Percentiles rank a stretch among this genome's conserved stretches.
Conservation (phyloP, 805 yeast species). For the Komagataella pseudopastoris region DNA sequence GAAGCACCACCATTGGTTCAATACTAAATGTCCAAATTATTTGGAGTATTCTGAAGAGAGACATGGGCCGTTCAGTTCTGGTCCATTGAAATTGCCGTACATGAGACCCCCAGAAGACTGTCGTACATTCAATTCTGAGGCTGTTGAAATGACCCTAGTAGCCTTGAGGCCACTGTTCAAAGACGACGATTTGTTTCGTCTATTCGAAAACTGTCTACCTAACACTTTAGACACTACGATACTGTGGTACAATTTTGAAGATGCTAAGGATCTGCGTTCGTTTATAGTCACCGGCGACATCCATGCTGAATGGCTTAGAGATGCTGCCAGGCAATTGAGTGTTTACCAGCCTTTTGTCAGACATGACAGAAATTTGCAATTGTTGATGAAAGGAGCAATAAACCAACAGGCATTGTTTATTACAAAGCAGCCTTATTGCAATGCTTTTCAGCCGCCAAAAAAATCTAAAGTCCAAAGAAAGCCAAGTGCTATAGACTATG, state of each 20-base stretch:
- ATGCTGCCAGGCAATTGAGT: conserved; percentile 71
- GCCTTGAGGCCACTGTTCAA: conserved; percentile 35
- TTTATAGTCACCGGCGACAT: conserved; percentile 88
- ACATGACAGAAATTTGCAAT: conserved; percentile 33
- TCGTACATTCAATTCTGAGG: conserved; percentile 53
- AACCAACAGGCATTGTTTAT: conserved; percentile 63
- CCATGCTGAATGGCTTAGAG: conserved; percentile 88
- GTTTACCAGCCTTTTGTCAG: conserved; percentile 54
- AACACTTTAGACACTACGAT: conserved; percentile 84
- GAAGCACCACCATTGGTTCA: neutral
- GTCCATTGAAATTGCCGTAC: conserved; percentile 43
- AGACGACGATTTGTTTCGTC: conserved; percentile 56
- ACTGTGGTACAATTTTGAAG: conserved; percentile 41
- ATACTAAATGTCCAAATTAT: conserved; percentile 42
- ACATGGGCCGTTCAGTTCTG: conserved; percentile 47
- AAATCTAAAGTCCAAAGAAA: conserved; percentile 33
- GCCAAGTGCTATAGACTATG: conserved; percentile 45
- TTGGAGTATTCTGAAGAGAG: conserved; percentile 37
- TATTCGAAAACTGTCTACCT: conserved; percentile 75
- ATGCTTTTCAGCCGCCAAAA: conserved; percentile 82
- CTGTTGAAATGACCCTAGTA: conserved; percentile 46
- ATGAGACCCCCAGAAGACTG: conserved; percentile 68
- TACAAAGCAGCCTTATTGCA: conserved; percentile 62
- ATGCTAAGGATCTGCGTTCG: conserved; percentile 31
- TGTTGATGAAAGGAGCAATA: conserved; percentile 64